These are phyloP conservation scores for Candida anutae DNA, from an alignment of 1,139 yeast species.

Conservation along the genomic window DNA sequence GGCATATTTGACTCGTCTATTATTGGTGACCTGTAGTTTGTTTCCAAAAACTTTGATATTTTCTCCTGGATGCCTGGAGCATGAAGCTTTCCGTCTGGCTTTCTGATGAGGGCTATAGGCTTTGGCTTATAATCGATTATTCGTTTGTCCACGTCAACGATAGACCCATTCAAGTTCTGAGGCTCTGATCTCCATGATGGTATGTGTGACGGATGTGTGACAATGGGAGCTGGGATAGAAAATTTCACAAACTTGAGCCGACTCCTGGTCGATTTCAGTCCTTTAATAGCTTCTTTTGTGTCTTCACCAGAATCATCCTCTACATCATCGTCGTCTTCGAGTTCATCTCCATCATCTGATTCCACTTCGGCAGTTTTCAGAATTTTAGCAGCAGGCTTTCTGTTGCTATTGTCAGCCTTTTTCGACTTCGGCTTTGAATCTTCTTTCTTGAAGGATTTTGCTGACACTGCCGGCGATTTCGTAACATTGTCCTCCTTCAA, in stretches of 20 bases:
- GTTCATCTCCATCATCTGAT: slow-evolving; percentile 4
- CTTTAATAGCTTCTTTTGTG: slow-evolving; percentile 2
- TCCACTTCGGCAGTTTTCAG: slow-evolving; percentile 1
- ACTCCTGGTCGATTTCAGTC: slow-evolving; percentile 18
- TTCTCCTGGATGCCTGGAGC: slow-evolving; percentile 28
- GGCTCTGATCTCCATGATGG: slow-evolving; percentile 52
- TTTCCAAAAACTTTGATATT: slow-evolving; percentile 46
- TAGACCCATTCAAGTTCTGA: slow-evolving; percentile 29
- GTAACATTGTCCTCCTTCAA: no score
- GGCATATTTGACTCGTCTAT: slow-evolving; percentile 27
- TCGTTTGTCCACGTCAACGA: slow-evolving; percentile 34
- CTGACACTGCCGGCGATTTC: slow-evolving; percentile 3
- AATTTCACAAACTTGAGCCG: slow-evolving; percentile 38
- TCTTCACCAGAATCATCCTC: slow-evolving; percentile 7
- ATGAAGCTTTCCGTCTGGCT: slow-evolving; percentile 11
- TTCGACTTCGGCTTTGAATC: slow-evolving; percentile 3
- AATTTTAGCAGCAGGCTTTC: slow-evolving; percentile 1
- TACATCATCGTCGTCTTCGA: slow-evolving; percentile 5
- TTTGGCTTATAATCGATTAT: slow-evolving; percentile 23
- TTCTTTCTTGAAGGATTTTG: slow-evolving; percentile 10
- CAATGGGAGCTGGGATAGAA: slow-evolving; percentile 48
- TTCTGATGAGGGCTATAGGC: slow-evolving; percentile 18
- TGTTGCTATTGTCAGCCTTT: slow-evolving; percentile 3
- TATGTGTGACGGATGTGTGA: slow-evolving; percentile 76
- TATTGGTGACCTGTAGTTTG: slow-evolving; percentile 37